Conservation (phyloP, 192 early-diverging fungal species). For the Entomortierella chlamydospora region DNA sequence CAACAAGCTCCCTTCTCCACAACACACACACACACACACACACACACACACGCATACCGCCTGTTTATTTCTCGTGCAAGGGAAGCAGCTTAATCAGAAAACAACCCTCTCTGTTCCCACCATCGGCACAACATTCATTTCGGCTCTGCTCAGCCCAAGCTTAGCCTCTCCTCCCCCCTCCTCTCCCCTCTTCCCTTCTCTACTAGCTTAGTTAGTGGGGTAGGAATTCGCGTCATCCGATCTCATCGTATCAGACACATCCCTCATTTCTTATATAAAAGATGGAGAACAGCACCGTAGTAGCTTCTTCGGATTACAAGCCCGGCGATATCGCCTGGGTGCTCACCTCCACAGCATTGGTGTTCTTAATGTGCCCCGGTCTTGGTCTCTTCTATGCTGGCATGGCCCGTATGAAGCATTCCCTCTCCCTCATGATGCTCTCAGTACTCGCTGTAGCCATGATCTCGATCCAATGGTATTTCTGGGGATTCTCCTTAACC, state of each 20-base stretch:
- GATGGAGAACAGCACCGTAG: slow-evolving; percentile 22
- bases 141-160: background rate
- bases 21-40: background rate
- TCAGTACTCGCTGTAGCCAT: slow-evolving; percentile 77
- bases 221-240: background rate
- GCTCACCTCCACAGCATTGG: slow-evolving; percentile 73
- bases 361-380: slow-evolving; percentile 82
- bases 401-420: slow-evolving; percentile 81
- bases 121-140: no score
- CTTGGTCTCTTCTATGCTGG: slow-evolving; percentile 84
- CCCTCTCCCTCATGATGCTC: slow-evolving; percentile 81
- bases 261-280: background rate
- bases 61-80: no score
- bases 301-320: slow-evolving; percentile 57
- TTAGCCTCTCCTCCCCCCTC: background rate
- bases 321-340: slow-evolving; percentile 82
- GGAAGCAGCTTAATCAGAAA: no score
- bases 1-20: background rate
- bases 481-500: slow-evolving; percentile 79
- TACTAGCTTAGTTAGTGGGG: background rate
- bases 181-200: background rate
- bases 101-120: no score
- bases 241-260: background rate
- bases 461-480: slow-evolving; percentile 80
- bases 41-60: background rate